These are phyloP conservation scores for Amauroascus niger DNA, from an alignment of 2,329 filamentous ascomycete genomes.

Conservation along the genomic window DNA sequence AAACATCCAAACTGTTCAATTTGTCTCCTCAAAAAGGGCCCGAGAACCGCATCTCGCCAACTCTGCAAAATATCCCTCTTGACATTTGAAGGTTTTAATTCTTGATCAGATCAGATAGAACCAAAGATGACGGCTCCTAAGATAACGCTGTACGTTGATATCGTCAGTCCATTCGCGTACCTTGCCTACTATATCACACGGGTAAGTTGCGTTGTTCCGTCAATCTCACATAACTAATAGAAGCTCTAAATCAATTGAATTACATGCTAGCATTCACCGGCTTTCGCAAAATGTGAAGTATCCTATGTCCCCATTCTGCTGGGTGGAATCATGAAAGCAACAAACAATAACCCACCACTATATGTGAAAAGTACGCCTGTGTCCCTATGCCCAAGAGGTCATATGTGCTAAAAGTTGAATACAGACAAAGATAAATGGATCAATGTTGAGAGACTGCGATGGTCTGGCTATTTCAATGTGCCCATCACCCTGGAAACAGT, in stretches of 20 bases:
- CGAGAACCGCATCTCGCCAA: too few species aligned
- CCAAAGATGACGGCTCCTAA: slow-evolving; percentile 38
- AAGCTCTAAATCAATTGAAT: background rate
- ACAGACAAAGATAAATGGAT: slow-evolving; percentile 53
- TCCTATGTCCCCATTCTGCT: slow-evolving; percentile 52
- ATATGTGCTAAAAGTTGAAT: background rate
- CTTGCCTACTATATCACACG: slow-evolving; percentile 48
- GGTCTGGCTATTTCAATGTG: slow-evolving; percentile 45
- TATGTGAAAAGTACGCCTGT: slow-evolving; percentile 46
- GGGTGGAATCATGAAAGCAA: slow-evolving; percentile 50
- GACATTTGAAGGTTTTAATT: too few species aligned
- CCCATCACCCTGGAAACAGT: slow-evolving; percentile 42
- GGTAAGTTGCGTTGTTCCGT: slow-evolving; percentile 31
- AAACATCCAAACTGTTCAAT: too few species aligned
- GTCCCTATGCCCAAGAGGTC: background rate
- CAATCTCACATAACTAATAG: background rate
- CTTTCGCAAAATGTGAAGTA: slow-evolving; percentile 47
- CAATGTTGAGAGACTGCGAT: slow-evolving; percentile 44
- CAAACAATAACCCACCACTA: slow-evolving; percentile 47
- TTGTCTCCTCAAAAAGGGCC: too few species aligned
- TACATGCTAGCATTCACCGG: slow-evolving; percentile 43
- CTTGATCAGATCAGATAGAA: background rate
- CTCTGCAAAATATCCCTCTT: too few species aligned
- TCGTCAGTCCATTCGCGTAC: slow-evolving; percentile 53
- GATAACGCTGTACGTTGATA: slow-evolving; percentile 50